Percentiles rank a stretch among this genome's conserved stretches.
Evolutionary conservation across 2,329 filamentous ascomycete genomes (phyloP).

Genomic region (Fusarium sp.): DNA sequence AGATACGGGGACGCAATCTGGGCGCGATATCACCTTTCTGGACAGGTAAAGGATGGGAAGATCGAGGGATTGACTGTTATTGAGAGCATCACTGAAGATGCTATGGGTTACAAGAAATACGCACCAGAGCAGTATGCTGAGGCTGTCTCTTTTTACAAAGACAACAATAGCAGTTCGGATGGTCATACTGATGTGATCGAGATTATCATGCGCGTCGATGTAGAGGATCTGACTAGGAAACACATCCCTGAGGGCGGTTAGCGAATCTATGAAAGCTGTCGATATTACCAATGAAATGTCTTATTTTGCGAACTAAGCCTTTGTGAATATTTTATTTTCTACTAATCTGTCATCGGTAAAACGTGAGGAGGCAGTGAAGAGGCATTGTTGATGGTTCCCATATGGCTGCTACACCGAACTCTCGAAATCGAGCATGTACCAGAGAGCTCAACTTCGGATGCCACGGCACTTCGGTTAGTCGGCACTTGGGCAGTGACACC

Average conservation of each 20-base stretch:
- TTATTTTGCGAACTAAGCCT: too few relatives aligned
- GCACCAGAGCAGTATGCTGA: not conserved
- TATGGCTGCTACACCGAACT: not conserved
- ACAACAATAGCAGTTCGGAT: not conserved
- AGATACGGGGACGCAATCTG: constrained; percentile 4
- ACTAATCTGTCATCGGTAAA: too few relatives aligned
- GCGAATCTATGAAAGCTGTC: accelerated
- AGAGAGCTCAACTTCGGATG: not conserved
- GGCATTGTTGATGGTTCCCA: not conserved
- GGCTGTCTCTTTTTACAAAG: not conserved
- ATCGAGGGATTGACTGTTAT: not conserved
- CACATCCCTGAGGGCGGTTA: accelerated
- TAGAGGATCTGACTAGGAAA: not conserved
- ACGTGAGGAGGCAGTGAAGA: too few relatives aligned
- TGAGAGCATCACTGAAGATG: not conserved
- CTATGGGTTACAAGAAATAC: not conserved
- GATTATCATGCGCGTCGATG: not conserved
- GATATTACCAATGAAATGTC: not conserved
- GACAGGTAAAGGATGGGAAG: not conserved
- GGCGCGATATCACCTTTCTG: not conserved
- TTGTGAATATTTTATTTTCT: too few relatives aligned
- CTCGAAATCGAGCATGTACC: not conserved
- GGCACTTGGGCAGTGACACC: not conserved
- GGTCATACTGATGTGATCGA: not conserved
- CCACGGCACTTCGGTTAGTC: not conserved